These are phyloP conservation scores for Venturia oleaginea DNA, from an alignment of 2,329 filamentous ascomycete species.

Conservation along the genomic window DNA sequence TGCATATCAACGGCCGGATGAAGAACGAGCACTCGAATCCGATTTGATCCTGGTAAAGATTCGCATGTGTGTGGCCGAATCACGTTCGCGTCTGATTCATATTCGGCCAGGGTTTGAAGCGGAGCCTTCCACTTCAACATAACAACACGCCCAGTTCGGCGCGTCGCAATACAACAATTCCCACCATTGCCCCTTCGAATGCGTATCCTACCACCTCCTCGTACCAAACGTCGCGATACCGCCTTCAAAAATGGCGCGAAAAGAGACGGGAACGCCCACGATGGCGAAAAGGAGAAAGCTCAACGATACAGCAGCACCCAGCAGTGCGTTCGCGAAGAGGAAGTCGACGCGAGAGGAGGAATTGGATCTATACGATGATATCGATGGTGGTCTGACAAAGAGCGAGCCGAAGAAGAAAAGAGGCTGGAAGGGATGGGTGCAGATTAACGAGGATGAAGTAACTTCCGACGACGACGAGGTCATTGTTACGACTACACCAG, in stretches of 20 bases:
- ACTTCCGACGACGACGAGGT: background rate
- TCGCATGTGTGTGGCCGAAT: too few relatives aligned
- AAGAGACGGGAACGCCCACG: background rate
- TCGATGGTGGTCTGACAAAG: constrained; percentile 9
- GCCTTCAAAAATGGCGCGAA: background rate
- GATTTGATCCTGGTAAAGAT: too few relatives aligned
- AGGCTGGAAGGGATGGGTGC: constrained; percentile 3
- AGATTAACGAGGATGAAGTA: background rate
- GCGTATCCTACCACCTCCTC: background rate
- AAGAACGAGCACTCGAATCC: too few relatives aligned
- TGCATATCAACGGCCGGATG: too few relatives aligned
- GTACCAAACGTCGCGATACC: background rate
- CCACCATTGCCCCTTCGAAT: too few relatives aligned
- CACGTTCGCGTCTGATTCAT: too few relatives aligned
- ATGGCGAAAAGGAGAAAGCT: constrained; percentile 2
- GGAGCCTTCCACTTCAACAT: background rate
- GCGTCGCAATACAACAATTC: background rate
- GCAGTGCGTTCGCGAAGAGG: background rate
- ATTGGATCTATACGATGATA: constrained; percentile 12
- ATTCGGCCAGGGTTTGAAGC: too few relatives aligned
- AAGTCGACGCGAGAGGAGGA: background rate
- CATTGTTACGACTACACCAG: background rate
- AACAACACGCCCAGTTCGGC: background rate
- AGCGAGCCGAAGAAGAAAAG: constrained; percentile 1
- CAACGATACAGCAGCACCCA: background rate